These are phyloP conservation scores for Mycena belliarum DNA, from an alignment of 768 basidiomycete genomes.

Conservation along the genomic window DNA sequence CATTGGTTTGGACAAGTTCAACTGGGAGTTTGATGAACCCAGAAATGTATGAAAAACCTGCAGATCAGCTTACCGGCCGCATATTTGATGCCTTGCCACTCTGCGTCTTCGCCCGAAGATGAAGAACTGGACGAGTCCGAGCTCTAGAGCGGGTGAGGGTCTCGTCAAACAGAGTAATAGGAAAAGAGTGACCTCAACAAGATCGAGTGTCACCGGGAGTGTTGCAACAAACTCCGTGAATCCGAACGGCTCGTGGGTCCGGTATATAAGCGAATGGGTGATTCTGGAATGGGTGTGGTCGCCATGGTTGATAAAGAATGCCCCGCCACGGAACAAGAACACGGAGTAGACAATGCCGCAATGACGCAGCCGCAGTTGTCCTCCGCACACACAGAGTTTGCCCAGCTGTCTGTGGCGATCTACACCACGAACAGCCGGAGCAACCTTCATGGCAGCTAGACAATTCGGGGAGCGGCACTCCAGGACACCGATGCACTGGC, in stretches of 20 bases:
- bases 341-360: conserved; percentile 3
- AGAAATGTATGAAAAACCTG: too few species aligned
- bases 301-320: background rate
- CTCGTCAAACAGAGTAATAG: background rate
- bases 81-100: too few species aligned
- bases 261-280: background rate
- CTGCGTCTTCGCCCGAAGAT: too few species aligned
- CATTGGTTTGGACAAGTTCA: too few species aligned
- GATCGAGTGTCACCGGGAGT: background rate
- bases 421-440: background rate
- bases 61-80: too few species aligned
- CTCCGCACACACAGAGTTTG: background rate
- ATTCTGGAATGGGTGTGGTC: background rate
- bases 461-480: background rate
- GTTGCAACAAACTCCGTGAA: background rate
- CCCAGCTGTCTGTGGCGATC: conserved; percentile 2
- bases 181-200: background rate
- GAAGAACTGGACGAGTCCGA: too few species aligned
- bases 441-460: background rate
- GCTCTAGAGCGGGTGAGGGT: too few species aligned
- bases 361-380: background rate
- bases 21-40: too few species aligned
- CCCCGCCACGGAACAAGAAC: background rate
- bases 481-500: background rate
- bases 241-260: background rate